phyloP scores from a whole-genome alignment of 352 stramenopile species.

The Phytophthora hibernalis region DNA sequence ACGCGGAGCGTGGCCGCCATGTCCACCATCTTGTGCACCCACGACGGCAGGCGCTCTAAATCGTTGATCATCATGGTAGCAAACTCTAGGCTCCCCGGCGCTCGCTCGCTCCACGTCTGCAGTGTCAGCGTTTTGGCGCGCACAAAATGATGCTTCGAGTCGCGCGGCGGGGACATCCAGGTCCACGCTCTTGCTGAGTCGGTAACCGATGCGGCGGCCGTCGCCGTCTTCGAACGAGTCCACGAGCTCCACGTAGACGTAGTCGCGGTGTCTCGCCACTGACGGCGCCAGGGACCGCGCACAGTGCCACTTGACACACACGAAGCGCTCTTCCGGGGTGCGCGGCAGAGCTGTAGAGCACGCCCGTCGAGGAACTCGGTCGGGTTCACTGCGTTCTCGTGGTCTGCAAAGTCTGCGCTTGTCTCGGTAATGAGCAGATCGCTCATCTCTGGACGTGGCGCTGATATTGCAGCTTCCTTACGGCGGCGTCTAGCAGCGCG shows the following conservation, averaged over 20 bases:
- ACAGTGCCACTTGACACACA: conserved; percentile 86
- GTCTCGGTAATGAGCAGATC: conserved; percentile 82
- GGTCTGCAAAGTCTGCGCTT: conserved; percentile 63
- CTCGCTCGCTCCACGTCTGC: conserved; percentile 73
- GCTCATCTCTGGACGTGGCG: conserved; percentile 76
- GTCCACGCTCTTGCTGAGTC: conserved; percentile 79
- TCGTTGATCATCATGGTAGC: conserved; percentile 88
- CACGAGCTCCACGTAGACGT: conserved; percentile 86
- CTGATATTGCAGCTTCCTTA: conserved; percentile 81
- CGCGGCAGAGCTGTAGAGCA: conserved; percentile 79
- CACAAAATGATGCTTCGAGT: conserved; percentile 67
- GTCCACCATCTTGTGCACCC: conserved; percentile 87
- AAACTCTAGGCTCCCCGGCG: conserved; percentile 68
- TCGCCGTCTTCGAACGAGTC: conserved; percentile 77
- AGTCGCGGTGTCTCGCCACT: conserved; percentile 80
- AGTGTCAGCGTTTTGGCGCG: conserved; percentile 79
- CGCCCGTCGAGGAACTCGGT: conserved; percentile 81
- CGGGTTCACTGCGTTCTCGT: conserved; percentile 72
- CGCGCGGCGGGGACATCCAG: conserved; percentile 57
- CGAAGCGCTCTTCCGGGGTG: conserved; percentile 67
- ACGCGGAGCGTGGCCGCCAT: conserved; percentile 74
- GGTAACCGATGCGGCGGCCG: conserved; percentile 70
- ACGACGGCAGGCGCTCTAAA: conserved; percentile 74
- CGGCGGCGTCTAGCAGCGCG: conserved; percentile 67
- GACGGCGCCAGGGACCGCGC: conserved; percentile 76